A percentile compares a stretch with the other conserved stretches of the same genome.
Evolutionary conservation across 257 asterid genomes (phyloP).

Genomic region (Plectranthus barbatus): DNA sequence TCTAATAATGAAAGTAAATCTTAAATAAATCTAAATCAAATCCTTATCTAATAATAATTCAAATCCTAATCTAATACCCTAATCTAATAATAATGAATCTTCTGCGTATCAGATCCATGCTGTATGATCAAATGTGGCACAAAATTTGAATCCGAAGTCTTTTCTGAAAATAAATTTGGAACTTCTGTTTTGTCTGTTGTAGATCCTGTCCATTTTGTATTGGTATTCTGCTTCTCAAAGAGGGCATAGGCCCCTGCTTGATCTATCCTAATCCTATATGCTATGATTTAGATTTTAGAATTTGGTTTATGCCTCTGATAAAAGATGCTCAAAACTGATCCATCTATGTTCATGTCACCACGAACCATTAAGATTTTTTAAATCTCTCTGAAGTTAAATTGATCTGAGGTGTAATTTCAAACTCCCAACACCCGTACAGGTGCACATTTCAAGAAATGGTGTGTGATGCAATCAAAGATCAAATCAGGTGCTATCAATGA

Average conservation of each 20-base stretch:
- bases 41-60: too few relatives aligned
- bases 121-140: too few relatives aligned
- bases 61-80: too few relatives aligned
- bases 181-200: background rate
- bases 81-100: too few relatives aligned
- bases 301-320: background rate
- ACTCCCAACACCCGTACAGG: conserved; percentile 35
- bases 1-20: too few relatives aligned
- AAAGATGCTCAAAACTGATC: background rate
- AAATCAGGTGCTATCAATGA: conserved; percentile 80
- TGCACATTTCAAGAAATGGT: conserved; percentile 98
- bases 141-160: background rate
- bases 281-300: background rate
- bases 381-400: background rate
- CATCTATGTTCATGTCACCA: too few relatives aligned
- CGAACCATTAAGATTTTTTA: background rate
- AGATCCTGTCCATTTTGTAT: background rate
- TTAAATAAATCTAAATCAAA: too few relatives aligned
- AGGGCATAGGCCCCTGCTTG: background rate
- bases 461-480: conserved; percentile 95
- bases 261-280: background rate
- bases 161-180: background rate
- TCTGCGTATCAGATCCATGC: too few relatives aligned
- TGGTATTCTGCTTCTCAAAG: background rate
- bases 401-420: background rate